phyloP scores from a whole-genome alignment of 106 monocot species.

The Dendrobium catenatum region DNA sequence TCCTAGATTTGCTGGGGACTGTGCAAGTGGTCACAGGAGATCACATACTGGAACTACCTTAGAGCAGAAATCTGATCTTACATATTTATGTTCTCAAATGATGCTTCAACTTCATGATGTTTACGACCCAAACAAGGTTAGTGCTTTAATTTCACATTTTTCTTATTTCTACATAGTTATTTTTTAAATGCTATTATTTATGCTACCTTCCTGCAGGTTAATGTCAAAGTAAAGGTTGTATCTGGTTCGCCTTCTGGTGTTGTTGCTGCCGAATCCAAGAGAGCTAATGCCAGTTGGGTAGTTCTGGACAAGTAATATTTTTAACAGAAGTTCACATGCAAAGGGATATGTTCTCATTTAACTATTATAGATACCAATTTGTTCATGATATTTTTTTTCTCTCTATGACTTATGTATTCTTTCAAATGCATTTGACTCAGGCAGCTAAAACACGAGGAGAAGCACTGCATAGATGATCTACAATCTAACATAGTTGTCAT shows the following conservation, averaged over 20 bases:
- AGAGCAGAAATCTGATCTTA: slow-evolving; percentile 80
- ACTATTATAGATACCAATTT: not conserved
- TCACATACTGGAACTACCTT: slow-evolving; percentile 34
- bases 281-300: slow-evolving; percentile 81
- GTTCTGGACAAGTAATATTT: slow-evolving; percentile 83
- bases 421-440: slow-evolving; percentile 20
- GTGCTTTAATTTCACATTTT: not conserved
- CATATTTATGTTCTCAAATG: slow-evolving; percentile 81
- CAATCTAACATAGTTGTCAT: slow-evolving; percentile 94
- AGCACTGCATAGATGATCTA: slow-evolving; percentile 76
- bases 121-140: slow-evolving; percentile 82
- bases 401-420: not conserved
- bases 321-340: not conserved
- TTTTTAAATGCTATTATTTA: not conserved
- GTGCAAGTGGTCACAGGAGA: slow-evolving; percentile 63
- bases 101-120: slow-evolving; percentile 81
- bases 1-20: slow-evolving; percentile 86
- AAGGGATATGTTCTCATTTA: not conserved
- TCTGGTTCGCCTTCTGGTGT: slow-evolving; percentile 86
- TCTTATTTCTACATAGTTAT: not conserved
- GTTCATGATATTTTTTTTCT: not conserved
- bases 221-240: slow-evolving; percentile 81
- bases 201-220: slow-evolving; percentile 37
- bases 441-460: slow-evolving; percentile 84
- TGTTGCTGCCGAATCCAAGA: slow-evolving; percentile 82